Evolutionary conservation across 1,139 yeast species (phyloP).

Genomic region (Suhomyces terraborum): DNA sequence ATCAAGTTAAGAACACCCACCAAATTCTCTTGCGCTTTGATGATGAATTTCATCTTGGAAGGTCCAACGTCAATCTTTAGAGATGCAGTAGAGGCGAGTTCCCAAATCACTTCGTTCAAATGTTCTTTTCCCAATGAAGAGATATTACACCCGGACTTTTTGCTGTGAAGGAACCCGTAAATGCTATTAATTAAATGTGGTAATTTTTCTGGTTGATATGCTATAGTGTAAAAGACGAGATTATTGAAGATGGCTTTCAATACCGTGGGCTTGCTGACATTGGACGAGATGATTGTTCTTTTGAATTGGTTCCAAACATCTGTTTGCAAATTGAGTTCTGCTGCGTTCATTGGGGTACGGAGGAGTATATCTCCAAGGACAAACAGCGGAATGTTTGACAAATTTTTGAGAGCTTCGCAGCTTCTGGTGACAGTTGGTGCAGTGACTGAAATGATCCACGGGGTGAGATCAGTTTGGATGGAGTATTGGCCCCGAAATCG

Average conservation of each 20-base stretch:
- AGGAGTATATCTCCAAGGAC: conserved; percentile 37
- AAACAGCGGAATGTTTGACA: conserved; percentile 39
- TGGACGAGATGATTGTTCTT: conserved; percentile 21
- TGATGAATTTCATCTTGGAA: conserved; percentile 16
- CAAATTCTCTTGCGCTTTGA: conserved; percentile 35
- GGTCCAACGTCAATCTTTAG: not conserved
- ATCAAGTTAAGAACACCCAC: conserved; percentile 23
- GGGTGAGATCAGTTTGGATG: conserved; percentile 19
- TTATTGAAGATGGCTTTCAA: conserved; percentile 29
- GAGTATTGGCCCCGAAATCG: conserved; percentile 4
- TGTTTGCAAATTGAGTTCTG: conserved; percentile 37
- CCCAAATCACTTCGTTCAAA: conserved; percentile 19
- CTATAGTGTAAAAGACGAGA: conserved; percentile 30
- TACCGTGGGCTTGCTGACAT: conserved; percentile 21
- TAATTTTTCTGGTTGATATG: conserved; percentile 26
- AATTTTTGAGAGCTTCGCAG: conserved; percentile 29
- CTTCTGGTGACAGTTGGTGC: conserved; percentile 31
- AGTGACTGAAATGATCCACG: conserved; percentile 34
- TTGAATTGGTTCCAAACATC: conserved; percentile 38
- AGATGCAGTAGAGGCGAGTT: conserved; percentile 6
- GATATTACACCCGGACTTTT: conserved; percentile 12
- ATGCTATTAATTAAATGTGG: conserved; percentile 22
- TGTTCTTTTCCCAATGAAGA: conserved; percentile 11
- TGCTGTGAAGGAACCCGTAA: conserved; percentile 15
- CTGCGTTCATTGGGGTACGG: conserved; percentile 37